Evolutionary conservation across 2,329 filamentous ascomycete species (phyloP), one percentile per base, ranked within the genome.

Genomic region (Curvularia spicifera): DNA sequence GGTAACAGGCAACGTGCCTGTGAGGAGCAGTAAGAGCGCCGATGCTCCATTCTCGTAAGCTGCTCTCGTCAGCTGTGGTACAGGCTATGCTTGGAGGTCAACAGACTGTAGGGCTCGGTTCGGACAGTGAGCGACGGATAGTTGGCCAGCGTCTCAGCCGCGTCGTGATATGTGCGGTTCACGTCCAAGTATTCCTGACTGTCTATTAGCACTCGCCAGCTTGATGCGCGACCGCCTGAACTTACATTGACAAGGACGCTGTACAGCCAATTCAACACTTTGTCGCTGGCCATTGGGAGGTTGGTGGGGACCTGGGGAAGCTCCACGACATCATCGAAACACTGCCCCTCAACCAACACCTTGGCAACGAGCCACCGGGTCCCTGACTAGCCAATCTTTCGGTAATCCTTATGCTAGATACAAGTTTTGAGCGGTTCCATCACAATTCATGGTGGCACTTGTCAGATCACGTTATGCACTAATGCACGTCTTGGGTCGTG

Each of bases 231-330:
- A 6, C 13, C 7, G 20, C 15, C 20, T 28, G 9, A 1, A 24
- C 28, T 51, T 71, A 75, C 77, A 57, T 72, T 76, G 42, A 89
- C 91, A 57, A 98, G 80, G 55, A 97, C 89, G 79, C 91, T 95
- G 80, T 96, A 97, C 5, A 98, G 87, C 94, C 94, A 98, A 80
- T 93, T 93, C 72, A 98, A 84, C 60, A 96, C 89, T 80, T 93
- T 91, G 78, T 96, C 93, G 71, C 91, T 90, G 74, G 97, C 91
- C 69, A 88, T 87, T 40, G 47, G 24, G 26, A 39, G n/a, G 47
- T 50, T 40, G 47, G 47, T 50, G 47, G 47, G 47, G 47, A 50
- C 33, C 47, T 50, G 35, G 47, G 45, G 47, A 22, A 50, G 47
- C 47, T 50, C 47, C 35, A 50, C 26, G 47, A 50, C 47, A 50